Evolutionary conservation across 441 rosid genomes (phyloP).

Genomic region (Adansonia rubrostipa): DNA sequence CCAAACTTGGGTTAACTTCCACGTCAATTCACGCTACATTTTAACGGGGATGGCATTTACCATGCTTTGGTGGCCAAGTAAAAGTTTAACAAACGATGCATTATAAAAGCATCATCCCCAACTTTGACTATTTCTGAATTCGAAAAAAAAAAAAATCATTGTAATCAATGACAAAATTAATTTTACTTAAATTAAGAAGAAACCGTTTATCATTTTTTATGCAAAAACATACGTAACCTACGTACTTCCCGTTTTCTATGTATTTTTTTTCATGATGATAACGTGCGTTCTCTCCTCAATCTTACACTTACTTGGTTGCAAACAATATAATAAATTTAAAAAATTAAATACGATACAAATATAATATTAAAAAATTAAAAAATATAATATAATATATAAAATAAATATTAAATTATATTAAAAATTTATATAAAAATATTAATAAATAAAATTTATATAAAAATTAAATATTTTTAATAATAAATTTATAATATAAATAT

Average conservation of each 20-base stretch:
- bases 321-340: too few species aligned
- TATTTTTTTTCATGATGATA: too few species aligned
- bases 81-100: background rate
- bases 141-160: too few species aligned
- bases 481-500: too few species aligned
- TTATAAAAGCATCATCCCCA: slow-evolving; percentile 6
- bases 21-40: background rate
- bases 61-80: slow-evolving; percentile 1
- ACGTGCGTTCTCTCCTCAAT: background rate
- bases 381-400: too few species aligned
- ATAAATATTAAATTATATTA: background rate
- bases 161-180: background rate
- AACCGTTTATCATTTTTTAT: background rate
- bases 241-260: background rate
- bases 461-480: too few species aligned
- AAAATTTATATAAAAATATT: too few species aligned
- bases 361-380: too few species aligned
- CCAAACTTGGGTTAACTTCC: background rate
- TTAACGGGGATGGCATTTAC: background rate
- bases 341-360: too few species aligned
- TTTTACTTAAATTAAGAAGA: background rate
- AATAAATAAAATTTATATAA: background rate
- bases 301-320: too few species aligned
- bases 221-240: background rate
- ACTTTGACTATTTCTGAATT: background rate